Conservation (phyloP, 805 yeast species). For the Zygosaccharomyces lentus region DNA sequence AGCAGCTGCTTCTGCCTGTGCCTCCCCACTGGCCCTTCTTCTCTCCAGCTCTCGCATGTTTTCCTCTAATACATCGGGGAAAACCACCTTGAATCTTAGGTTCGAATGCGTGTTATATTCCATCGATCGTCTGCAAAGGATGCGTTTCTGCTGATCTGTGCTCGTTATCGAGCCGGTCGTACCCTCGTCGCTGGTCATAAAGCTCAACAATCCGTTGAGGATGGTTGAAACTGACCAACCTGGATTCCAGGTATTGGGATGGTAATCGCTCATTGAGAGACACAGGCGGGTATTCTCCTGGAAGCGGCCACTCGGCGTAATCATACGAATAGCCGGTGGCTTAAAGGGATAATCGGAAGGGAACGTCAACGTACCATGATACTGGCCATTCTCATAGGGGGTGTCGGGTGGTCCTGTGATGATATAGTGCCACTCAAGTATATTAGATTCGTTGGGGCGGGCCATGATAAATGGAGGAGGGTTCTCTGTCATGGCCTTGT, state of each 20-base stretch:
- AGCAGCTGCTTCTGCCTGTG: conserved; percentile 6
- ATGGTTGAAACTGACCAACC: conserved; percentile 93
- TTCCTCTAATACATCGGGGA: conserved; percentile 58
- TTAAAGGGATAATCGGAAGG: conserved; percentile 86
- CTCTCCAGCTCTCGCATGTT: conserved; percentile 26
- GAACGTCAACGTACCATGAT: conserved; percentile 81
- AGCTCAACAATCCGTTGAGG: conserved; percentile 78
- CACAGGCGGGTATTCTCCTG: conserved; percentile 77
- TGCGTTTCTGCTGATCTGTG: conserved; percentile 51
- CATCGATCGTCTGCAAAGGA: conserved; percentile 55
- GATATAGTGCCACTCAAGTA: conserved; percentile 90
- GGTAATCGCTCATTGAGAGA: conserved; percentile 89
- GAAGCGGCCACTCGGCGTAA: conserved; percentile 88
- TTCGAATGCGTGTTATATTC: conserved; percentile 56
- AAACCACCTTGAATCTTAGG: conserved; percentile 53
- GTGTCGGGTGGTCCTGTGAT: conserved; percentile 90
- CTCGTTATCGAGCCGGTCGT: conserved; percentile 81
- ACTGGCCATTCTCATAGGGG: conserved; percentile 81
- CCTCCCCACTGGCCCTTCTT: conserved; percentile 17
- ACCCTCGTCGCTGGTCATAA: conserved; percentile 83
- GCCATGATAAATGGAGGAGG: conserved; percentile 87
- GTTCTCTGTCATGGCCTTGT: conserved; percentile 65
- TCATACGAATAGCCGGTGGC: conserved; percentile 86
- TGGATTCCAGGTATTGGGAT: conserved; percentile 94
- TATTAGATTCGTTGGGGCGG: conserved; percentile 80